phyloP scores from a whole-genome alignment of 208 protist species.

The Trypanosoma grayi region DNA sequence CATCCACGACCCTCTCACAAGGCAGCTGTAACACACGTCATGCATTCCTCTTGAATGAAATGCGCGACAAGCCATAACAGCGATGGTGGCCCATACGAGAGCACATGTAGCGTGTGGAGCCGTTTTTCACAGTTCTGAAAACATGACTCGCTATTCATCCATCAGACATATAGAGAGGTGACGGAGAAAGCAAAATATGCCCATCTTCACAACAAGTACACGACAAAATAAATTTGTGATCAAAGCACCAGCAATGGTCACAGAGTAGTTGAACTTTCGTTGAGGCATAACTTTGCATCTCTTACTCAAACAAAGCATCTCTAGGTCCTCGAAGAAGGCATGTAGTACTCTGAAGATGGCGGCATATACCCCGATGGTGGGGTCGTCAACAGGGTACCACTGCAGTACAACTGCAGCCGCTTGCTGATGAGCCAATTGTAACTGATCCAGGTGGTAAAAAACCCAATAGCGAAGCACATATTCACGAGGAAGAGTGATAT shows the following conservation, averaged over 20 bases:
- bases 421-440: slow-evolving; percentile 84
- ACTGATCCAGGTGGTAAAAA: slow-evolving; percentile 62
- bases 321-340: no score
- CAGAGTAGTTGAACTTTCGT: no score
- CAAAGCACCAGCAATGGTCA: no score
- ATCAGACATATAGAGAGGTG: no score
- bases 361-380: neutral
- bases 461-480: slow-evolving; percentile 67
- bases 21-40: neutral
- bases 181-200: slow-evolving; percentile 9
- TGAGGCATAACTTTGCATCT: no score
- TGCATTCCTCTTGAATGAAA: neutral
- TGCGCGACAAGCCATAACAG: neutral
- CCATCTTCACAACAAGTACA: no score
- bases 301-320: neutral
- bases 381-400: slow-evolving; percentile 19
- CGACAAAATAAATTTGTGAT: no score
- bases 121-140: neutral
- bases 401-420: slow-evolving; percentile 60
- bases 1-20: neutral
- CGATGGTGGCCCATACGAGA: neutral
- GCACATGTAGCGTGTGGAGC: neutral
- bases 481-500: slow-evolving; percentile 66
- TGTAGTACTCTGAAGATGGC: no score
- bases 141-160: neutral